phyloP scores from a whole-genome alignment of 257 asterid genomes.

The Echium plantagineum region DNA sequence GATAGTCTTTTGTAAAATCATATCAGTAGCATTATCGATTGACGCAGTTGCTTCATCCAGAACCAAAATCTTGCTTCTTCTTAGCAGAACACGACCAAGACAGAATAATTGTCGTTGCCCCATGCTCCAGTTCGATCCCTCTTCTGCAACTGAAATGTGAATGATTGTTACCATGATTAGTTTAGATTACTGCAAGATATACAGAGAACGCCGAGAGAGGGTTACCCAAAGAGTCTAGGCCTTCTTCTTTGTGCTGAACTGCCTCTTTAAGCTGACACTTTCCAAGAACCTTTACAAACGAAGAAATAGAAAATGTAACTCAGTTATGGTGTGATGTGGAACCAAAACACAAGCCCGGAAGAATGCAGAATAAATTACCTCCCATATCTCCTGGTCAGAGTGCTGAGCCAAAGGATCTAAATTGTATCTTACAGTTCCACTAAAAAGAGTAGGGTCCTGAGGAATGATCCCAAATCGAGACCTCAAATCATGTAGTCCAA shows the following conservation, averaged over 20 bases:
- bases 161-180: neutral
- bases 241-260: conserved; percentile 64
- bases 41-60: too few relatives aligned
- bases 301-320: neutral
- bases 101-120: too few relatives aligned
- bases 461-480: conserved; percentile 85
- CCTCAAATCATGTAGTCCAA: conserved; percentile 87
- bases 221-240: conserved; percentile 72
- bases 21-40: too few relatives aligned
- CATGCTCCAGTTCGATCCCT: too few relatives aligned
- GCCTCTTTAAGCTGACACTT: conserved; percentile 83
- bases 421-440: conserved; percentile 80
- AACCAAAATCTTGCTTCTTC: too few relatives aligned
- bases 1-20: too few relatives aligned
- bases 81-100: too few relatives aligned
- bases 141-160: too few relatives aligned
- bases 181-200: neutral
- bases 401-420: conserved; percentile 76
- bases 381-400: conserved; percentile 68
- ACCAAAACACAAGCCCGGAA: too few relatives aligned
- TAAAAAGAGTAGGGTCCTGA: conserved; percentile 91
- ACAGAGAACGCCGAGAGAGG: neutral
- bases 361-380: conserved; percentile 25
- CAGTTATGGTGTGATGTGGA: neutral
- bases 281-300: conserved; percentile 42